Conservation (phyloP, 139 green algal species). For the Spirogloea muscicola region DNA sequence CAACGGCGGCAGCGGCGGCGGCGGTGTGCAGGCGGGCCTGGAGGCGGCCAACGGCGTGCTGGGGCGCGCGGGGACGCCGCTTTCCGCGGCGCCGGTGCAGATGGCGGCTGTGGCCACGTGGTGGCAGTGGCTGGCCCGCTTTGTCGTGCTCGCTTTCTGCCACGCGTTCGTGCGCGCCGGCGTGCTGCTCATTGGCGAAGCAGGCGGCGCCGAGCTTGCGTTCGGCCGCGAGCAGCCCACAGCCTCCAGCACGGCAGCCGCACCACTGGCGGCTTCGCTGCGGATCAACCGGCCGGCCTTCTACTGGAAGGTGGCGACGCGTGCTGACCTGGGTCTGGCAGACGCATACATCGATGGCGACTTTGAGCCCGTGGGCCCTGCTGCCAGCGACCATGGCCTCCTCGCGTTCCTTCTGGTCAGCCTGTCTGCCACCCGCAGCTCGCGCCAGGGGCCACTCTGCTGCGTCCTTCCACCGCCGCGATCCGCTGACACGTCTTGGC, state of each 20-base stretch:
- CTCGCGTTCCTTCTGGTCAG: conserved; percentile 19
- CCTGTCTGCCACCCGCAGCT: background rate
- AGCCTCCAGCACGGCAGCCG: no score
- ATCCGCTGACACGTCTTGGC: no score
- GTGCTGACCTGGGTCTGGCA: conserved; percentile 27
- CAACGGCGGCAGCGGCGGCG: no score
- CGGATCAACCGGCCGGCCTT: background rate
- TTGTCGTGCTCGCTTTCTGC: conserved; percentile 9
- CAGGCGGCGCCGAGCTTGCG: background rate
- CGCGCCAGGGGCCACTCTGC: background rate
- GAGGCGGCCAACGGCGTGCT: conserved; percentile 48
- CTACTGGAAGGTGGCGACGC: conserved; percentile 18
- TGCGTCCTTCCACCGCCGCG: no score
- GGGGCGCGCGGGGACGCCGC: background rate
- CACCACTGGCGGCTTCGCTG: background rate
- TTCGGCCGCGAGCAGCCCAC: no score
- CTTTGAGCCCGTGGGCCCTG: conserved; percentile 28
- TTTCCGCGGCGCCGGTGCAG: background rate
- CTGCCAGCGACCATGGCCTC: background rate
- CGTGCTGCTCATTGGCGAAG: no score
- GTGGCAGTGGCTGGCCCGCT: background rate
- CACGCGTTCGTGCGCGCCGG: background rate
- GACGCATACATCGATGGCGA: conserved; percentile 86
- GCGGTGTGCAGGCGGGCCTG: conserved; percentile 51
- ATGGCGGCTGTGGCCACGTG: background rate